Evolutionary conservation across 139 green algal species (phyloP).

Genomic region (Yamagishiella unicocca): DNA sequence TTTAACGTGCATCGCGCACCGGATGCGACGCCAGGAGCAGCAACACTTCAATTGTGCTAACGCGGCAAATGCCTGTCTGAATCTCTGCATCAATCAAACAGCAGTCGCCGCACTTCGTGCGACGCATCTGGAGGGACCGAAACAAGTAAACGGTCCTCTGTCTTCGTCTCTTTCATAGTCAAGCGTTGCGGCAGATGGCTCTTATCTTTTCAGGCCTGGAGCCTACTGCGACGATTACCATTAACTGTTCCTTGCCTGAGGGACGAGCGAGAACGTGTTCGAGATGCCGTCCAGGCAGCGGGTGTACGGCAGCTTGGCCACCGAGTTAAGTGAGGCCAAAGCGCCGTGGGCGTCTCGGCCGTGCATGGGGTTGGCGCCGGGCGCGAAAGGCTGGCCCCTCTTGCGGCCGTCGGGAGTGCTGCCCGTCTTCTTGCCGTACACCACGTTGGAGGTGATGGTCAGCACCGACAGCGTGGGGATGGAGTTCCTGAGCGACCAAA

Average conservation of each 20-base stretch:
- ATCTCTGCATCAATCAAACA: too few species aligned
- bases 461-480: slow-evolving; percentile 81
- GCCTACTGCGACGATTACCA: neutral
- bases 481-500: slow-evolving; percentile 41
- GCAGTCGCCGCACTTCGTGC: too few species aligned
- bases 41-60: too few species aligned
- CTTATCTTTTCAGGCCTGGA: too few species aligned
- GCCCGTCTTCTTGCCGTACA: slow-evolving; percentile 74
- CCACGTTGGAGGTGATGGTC: slow-evolving; percentile 87
- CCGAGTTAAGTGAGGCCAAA: slow-evolving; percentile 75
- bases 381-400: slow-evolving; percentile 76
- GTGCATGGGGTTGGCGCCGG: slow-evolving; percentile 79
- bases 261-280: slow-evolving; percentile 84
- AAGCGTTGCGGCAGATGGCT: too few species aligned
- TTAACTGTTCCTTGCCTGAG: slow-evolving; percentile 44
- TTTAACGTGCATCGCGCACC: too few species aligned
- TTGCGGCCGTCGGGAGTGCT: slow-evolving; percentile 82
- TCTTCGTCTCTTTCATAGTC: too few species aligned
- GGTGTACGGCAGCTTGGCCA: slow-evolving; percentile 69
- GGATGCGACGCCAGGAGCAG: too few species aligned
- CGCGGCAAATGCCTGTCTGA: too few species aligned
- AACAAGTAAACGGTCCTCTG: too few species aligned
- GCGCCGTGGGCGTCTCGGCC: slow-evolving; percentile 77
- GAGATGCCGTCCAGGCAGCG: slow-evolving; percentile 78
- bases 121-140: too few species aligned